Evolutionary conservation across 768 basidiomycete species (phyloP).

Genomic region (Auricularia sp.): DNA sequence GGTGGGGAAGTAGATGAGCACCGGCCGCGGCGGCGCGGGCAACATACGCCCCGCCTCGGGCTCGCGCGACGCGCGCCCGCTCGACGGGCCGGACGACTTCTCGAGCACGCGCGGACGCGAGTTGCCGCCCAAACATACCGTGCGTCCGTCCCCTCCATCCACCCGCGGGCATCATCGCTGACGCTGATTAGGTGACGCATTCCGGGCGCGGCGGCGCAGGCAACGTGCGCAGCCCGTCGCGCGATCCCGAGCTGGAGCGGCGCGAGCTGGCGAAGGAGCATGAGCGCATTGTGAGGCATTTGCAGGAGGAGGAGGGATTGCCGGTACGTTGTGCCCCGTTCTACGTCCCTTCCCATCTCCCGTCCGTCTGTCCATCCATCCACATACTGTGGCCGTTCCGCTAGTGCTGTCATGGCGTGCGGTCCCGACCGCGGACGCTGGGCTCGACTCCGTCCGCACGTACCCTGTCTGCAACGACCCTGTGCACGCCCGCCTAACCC

Average conservation of each 20-base stretch:
- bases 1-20: constrained; percentile 31
- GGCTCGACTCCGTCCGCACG: too few relatives aligned
- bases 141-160: neutral
- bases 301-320: constrained; percentile 18
- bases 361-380: too few relatives aligned
- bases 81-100: constrained; percentile 44
- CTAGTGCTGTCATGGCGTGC: too few relatives aligned
- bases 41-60: constrained; percentile 42
- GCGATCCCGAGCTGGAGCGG: constrained; percentile 27
- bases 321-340: constrained; percentile 12
- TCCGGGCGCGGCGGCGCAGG: constrained; percentile 74
- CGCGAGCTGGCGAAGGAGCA: constrained; percentile 9
- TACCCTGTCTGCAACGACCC: too few relatives aligned
- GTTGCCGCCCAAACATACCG: constrained; percentile 9
- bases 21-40: constrained; percentile 60
- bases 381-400: too few relatives aligned
- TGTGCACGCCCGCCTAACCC: too few relatives aligned
- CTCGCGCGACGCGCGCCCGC: constrained; percentile 5
- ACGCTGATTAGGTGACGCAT: constrained; percentile 20
- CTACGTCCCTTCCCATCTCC: constrained; percentile 17
- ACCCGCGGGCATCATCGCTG: neutral
- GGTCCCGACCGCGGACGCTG: too few relatives aligned
- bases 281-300: constrained; percentile 32
- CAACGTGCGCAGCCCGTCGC: constrained; percentile 74
- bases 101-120: constrained; percentile 56